Conservation (phyloP, 2,329 filamentous ascomycete genomes). For the Didymella sp. region DNA sequence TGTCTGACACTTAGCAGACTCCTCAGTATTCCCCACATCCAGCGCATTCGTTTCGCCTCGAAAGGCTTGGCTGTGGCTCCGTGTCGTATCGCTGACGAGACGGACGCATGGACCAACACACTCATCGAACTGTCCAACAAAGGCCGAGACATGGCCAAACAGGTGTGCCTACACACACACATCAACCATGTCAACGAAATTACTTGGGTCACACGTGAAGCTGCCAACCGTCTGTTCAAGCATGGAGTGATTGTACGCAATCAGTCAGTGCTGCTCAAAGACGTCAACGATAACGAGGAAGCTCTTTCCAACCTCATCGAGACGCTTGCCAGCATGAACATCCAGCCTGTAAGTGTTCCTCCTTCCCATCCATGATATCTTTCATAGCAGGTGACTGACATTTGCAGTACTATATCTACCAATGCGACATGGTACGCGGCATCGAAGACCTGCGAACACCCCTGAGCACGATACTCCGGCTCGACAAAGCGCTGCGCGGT, state of each 20-base stretch:
- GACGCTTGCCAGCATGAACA: slow-evolving; percentile 62
- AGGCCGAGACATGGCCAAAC: slow-evolving; percentile 63
- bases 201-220: slow-evolving; percentile 64
- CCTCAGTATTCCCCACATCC: slow-evolving; percentile 64
- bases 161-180: slow-evolving; percentile 69
- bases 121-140: slow-evolving; percentile 60
- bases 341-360: slow-evolving; percentile 59
- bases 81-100: slow-evolving; percentile 60
- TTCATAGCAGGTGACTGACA: not conserved
- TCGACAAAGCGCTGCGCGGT: slow-evolving; percentile 66
- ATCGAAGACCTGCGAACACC: slow-evolving; percentile 70
- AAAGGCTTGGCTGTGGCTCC: slow-evolving; percentile 69
- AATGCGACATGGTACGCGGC: slow-evolving; percentile 67
- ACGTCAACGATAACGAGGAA: slow-evolving; percentile 63
- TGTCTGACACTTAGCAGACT: slow-evolving; percentile 47
- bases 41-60: slow-evolving; percentile 66
- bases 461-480: slow-evolving; percentile 63
- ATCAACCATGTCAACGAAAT: slow-evolving; percentile 70
- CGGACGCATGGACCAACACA: slow-evolving; percentile 62
- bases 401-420: slow-evolving; percentile 68
- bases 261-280: slow-evolving; percentile 65
- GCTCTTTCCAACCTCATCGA: slow-evolving; percentile 64
- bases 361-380: not conserved
- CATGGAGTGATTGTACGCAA: slow-evolving; percentile 65
- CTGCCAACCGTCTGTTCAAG: slow-evolving; percentile 59